Percentiles rank a stretch among this genome's conserved stretches.
These are phyloP conservation scores for Hyphopichia khmerensis DNA, from an alignment of 1,139 yeast species.

Conservation along the genomic window DNA sequence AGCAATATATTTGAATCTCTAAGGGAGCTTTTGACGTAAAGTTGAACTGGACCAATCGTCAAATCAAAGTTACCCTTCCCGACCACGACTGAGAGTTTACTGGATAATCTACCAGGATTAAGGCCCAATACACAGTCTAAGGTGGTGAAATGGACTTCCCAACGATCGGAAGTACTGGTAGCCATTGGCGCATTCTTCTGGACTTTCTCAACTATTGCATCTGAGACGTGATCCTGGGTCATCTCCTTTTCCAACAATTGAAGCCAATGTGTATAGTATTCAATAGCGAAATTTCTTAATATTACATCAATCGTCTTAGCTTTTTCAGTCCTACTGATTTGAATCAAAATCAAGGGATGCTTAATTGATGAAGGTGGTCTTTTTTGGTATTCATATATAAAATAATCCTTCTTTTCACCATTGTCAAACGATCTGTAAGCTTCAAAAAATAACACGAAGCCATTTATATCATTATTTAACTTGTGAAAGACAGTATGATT, in stretches of 20 bases:
- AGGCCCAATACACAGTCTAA: slow-evolving; percentile 56
- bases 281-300: slow-evolving; percentile 44
- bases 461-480: slow-evolving; percentile 31
- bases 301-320: slow-evolving; percentile 29
- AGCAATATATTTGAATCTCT: slow-evolving; percentile 47
- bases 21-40: slow-evolving; percentile 43
- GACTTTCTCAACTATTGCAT: slow-evolving; percentile 12
- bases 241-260: slow-evolving; percentile 18
- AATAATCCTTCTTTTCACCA: slow-evolving; percentile 5
- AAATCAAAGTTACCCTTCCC: slow-evolving; percentile 55
- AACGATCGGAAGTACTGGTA: slow-evolving; percentile 5
- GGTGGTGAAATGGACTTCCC: slow-evolving; percentile 45
- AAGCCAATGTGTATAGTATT: slow-evolving; percentile 61
- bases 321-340: slow-evolving; percentile 18
- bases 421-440: slow-evolving; percentile 17
- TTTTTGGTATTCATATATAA: slow-evolving; percentile 30
- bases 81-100: slow-evolving; percentile 52
- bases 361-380: slow-evolving; percentile 6
- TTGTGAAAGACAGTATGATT: slow-evolving; percentile 26
- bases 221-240: slow-evolving; percentile 10
- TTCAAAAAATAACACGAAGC: slow-evolving; percentile 23
- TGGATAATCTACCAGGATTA: slow-evolving; percentile 54
- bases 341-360: slow-evolving; percentile 25
- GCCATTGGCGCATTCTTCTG: background rate
- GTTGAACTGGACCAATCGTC: slow-evolving; percentile 28